Conservation (phyloP, 2,329 filamentous ascomycete species). For the Calonectria multiphialidica region DNA sequence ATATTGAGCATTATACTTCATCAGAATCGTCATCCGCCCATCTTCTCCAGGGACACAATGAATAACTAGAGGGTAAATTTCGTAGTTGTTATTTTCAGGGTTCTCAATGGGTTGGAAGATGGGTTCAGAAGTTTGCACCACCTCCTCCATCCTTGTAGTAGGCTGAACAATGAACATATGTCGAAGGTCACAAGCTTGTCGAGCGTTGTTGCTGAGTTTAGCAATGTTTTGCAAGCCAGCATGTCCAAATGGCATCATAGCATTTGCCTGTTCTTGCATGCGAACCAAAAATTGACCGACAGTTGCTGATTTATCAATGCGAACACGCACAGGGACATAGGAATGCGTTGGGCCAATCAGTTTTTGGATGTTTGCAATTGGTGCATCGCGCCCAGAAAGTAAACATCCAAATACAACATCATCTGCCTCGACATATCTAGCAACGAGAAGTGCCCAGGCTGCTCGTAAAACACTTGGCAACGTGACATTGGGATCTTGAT, state of each 20-base stretch:
- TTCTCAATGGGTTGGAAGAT: neutral
- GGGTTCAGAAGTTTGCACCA: neutral
- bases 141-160: neutral
- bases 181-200: neutral
- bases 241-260: slow-evolving; percentile 4
- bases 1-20: neutral
- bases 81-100: neutral
- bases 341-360: slow-evolving; percentile 2
- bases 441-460: neutral
- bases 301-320: neutral
- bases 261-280: slow-evolving; percentile 5
- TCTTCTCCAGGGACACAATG: neutral
- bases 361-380: neutral
- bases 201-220: neutral
- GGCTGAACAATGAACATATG: slow-evolving; percentile 9
- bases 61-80: neutral
- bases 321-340: slow-evolving; percentile 2
- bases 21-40: neutral
- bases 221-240: slow-evolving; percentile 13
- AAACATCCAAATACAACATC: neutral
- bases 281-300: neutral
- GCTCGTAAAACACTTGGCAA: neutral
- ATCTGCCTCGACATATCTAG: neutral
- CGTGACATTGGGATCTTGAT: neutral
- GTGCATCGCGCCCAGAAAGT: slow-evolving; percentile 8